phyloP scores from a whole-genome alignment of 1,284 basidiomycete species.

The Takashimella koratensis region DNA sequence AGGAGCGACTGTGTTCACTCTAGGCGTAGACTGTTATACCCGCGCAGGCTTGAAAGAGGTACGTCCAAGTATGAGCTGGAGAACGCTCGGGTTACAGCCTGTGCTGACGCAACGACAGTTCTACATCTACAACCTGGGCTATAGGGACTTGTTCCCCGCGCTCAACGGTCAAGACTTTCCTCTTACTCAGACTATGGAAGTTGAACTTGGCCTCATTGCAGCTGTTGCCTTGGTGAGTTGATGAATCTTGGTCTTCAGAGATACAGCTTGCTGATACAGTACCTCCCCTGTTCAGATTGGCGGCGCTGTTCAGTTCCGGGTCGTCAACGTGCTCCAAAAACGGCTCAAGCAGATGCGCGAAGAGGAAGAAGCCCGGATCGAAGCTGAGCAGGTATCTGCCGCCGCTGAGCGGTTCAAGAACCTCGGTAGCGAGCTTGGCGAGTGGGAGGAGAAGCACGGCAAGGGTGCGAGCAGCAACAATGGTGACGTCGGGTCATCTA shows the following conservation, averaged over 20 bases:
- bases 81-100: conserved; percentile 1
- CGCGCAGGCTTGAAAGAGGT: conserved; percentile 82
- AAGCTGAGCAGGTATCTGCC: conserved; percentile 69
- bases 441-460: conserved; percentile 85
- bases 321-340: conserved; percentile 70
- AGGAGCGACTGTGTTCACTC: conserved; percentile 85
- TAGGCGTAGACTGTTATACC: conserved; percentile 91
- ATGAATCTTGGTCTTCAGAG: not conserved
- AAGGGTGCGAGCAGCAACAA: conserved; percentile 5
- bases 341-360: conserved; percentile 70
- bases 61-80: conserved; percentile 49
- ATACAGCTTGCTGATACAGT: not conserved
- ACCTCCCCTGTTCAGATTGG: conserved; percentile 57
- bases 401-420: conserved; percentile 69
- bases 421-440: conserved; percentile 66
- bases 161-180: conserved; percentile 73
- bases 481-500: conserved; percentile 1
- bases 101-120: no score
- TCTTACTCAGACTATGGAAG: conserved; percentile 83
- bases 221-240: conserved; percentile 55
- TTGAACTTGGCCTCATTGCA: conserved; percentile 83
- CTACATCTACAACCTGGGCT: conserved; percentile 89
- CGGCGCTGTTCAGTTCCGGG: conserved; percentile 81
- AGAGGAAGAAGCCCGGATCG: conserved; percentile 66
- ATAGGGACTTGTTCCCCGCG: conserved; percentile 66